Base-by-base conservation (phyloP, 805 yeast species). In the Kuraishia cidri region DNA sequence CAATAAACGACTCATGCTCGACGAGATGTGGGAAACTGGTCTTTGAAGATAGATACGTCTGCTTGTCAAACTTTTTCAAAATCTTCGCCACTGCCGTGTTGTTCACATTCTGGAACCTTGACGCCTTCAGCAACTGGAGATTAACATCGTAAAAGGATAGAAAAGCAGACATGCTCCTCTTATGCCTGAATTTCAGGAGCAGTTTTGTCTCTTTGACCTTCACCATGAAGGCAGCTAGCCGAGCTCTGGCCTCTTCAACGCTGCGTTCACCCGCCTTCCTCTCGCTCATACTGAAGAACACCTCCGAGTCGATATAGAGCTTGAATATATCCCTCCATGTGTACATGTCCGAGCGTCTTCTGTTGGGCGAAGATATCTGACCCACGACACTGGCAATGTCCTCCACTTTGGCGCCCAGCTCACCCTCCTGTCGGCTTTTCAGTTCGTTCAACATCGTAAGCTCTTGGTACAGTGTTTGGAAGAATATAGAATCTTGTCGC, bases 21-120 rank as follows among this genome's bases (percentile, higher is more conserved):
- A 64, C 49, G 37, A 68, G 47, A 26, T 58, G 50, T 2, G 80
- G 78, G 43, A 73, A 69, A 28, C 56, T 46, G 4, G 52, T 36
- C 25, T 68, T 61, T 1, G 76, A 60, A 20, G 66, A 62, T 19
- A 80, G 54, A 5, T 72, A 56, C 1, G 90, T 81, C 44, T 73
- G 79, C 48, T 81, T 81, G 43, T 82, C 87, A 44, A 82, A 81
- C 47, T 81, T 81, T 48, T 81, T 80, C 46, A 80, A 59, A 38
- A 81, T 81, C 50, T 81, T 81, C 12, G 67, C 56, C 25, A 79
- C 65, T 0, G 90, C 90, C 26, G 72, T 63, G 22, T 69, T 59
- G 51, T 81, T 81, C 37, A 80, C 62, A 6, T 69, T 58, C 44
- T 77, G 81, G 46, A 74, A 81, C 40, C 72, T 70, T 20, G 75